Conservation (phyloP, 2,329 filamentous ascomycete species). For the Lizonia empirigonia region DNA sequence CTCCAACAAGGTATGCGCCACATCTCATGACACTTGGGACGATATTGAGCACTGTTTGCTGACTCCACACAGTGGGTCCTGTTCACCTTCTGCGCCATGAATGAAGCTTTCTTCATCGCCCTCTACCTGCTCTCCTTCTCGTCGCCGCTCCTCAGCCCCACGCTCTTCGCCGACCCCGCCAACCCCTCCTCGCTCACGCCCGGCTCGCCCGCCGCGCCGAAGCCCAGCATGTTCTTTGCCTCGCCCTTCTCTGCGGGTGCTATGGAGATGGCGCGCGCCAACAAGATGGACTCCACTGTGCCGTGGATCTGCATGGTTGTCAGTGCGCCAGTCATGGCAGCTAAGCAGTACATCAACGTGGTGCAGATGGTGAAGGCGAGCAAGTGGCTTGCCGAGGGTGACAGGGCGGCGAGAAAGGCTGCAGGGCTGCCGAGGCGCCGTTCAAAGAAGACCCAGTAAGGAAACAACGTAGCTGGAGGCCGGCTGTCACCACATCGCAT, state of each 20-base stretch:
- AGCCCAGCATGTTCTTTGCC: conserved; percentile 76
- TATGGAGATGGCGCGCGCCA: conserved; percentile 86
- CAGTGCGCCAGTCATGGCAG: conserved; percentile 83
- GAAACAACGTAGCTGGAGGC: not conserved
- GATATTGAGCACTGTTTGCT: conserved; percentile 7
- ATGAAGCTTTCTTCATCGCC: conserved; percentile 97
- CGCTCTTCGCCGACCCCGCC: conserved; percentile 69
- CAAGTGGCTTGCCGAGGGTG: conserved; percentile 91
- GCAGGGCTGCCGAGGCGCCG: conserved; percentile 47
- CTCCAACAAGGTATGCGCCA: conserved; percentile 80
- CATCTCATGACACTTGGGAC: not conserved
- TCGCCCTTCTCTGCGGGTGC: conserved; percentile 92
- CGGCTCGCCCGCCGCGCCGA: conserved; percentile 71
- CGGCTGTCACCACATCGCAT: not conserved
- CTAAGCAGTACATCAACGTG: conserved; percentile 93
- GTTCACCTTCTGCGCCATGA: conserved; percentile 86
- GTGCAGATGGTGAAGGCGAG: conserved; percentile 93
- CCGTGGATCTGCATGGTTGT: conserved; percentile 82
- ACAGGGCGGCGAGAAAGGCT: conserved; percentile 66
- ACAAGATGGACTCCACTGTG: conserved; percentile 70
- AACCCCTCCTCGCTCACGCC: conserved; percentile 61
- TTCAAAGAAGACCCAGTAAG: conserved; percentile 36
- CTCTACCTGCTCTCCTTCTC: conserved; percentile 98
- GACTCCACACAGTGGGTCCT: conserved; percentile 71
- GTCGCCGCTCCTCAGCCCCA: conserved; percentile 84